Evolutionary conservation across 2,329 filamentous ascomycete species (phyloP).

Genomic region (Cladosporium sp.): DNA sequence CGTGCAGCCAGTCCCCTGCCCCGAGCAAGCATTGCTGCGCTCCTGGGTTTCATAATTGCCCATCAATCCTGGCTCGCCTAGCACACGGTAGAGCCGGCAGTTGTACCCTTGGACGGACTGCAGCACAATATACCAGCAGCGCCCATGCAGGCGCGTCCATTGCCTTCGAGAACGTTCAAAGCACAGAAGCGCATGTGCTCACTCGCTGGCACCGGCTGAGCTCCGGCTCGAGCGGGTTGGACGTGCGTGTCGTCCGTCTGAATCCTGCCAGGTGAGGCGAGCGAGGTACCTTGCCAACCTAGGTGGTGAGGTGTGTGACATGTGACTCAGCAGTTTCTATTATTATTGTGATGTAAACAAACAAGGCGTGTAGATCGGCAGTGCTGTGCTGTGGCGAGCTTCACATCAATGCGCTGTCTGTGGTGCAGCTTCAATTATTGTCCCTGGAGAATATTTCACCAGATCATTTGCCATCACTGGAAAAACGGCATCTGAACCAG

Average conservation of each 20-base stretch:
- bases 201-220: not conserved
- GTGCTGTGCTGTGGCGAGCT: not conserved
- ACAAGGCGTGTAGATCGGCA: not conserved
- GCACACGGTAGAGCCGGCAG: not conserved
- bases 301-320: not conserved
- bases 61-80: slow-evolving; percentile 8
- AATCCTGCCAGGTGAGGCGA: not conserved
- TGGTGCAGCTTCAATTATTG: not conserved
- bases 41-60: slow-evolving; percentile 10
- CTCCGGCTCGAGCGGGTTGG: not conserved
- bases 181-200: not conserved
- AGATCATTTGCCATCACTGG: not conserved
- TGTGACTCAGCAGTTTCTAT: not conserved
- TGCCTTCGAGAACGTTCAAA: not conserved
- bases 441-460: not conserved
- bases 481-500: not conserved
- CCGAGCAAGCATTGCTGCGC: slow-evolving; percentile 8
- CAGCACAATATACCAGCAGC: slow-evolving; percentile 1
- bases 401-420: not conserved
- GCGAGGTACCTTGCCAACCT: not conserved
- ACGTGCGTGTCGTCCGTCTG: not conserved
- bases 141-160: slow-evolving; percentile 2
- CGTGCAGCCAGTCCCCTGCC: slow-evolving; percentile 11
- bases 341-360: slow-evolving; percentile 7
- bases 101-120: not conserved